Evolutionary conservation across 2,329 filamentous ascomycete species (phyloP).

Genomic region (Domatiomyces catenatus): DNA sequence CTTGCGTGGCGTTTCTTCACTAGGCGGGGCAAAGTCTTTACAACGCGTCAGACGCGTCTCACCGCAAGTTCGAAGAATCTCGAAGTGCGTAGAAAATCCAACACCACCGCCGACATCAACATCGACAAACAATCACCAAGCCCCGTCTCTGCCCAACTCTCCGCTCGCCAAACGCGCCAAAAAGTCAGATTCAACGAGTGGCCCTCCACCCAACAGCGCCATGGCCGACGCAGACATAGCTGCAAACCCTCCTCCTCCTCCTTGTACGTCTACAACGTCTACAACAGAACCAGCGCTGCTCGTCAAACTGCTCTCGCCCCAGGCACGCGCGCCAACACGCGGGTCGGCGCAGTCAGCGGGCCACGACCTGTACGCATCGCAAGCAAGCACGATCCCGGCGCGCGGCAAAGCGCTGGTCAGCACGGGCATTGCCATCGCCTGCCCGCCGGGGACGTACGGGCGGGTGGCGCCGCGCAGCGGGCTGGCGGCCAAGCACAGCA

Average conservation of each 20-base stretch:
- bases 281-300: constrained; percentile 48
- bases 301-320: constrained; percentile 73
- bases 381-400: constrained; percentile 59
- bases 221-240: constrained; percentile 19
- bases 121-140: constrained; percentile 24
- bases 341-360: constrained; percentile 82
- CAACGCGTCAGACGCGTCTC: too few relatives aligned
- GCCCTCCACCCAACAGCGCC: constrained; percentile 13
- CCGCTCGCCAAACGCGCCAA: constrained; percentile 71
- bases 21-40: too few relatives aligned
- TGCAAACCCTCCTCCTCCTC: too few relatives aligned
- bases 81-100: background rate
- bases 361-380: constrained; percentile 77
- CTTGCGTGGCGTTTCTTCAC: too few relatives aligned
- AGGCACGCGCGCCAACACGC: constrained; percentile 69
- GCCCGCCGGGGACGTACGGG: constrained; percentile 79
- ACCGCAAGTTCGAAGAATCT: too few relatives aligned
- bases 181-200: constrained; percentile 23
- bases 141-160: constrained; percentile 50
- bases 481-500: constrained; percentile 83
- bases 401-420: constrained; percentile 75
- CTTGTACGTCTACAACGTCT: constrained; percentile 20
- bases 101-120: constrained; percentile 16
- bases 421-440: constrained; percentile 80
- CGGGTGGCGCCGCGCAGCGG: constrained; percentile 83